Conservation (phyloP, 2,329 filamentous ascomycete genomes). For the Aureobasidium sp. region DNA sequence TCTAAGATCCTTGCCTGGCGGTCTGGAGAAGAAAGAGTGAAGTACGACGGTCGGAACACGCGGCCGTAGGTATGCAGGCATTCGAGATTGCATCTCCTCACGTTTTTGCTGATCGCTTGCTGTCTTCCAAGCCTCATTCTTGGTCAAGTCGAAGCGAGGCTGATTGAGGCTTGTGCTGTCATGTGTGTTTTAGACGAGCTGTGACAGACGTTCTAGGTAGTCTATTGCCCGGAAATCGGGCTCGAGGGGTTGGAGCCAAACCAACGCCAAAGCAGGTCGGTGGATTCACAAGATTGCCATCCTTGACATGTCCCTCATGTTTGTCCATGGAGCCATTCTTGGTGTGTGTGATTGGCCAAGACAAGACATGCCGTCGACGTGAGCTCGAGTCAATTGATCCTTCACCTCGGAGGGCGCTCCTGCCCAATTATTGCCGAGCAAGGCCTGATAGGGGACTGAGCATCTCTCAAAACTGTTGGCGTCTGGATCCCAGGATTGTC, state of each 20-base stretch:
- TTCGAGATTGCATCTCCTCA: neutral
- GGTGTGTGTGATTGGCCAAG: neutral
- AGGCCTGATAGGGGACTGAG: neutral
- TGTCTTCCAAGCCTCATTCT: neutral
- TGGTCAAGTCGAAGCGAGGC: neutral
- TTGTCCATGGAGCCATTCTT: neutral
- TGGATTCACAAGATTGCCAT: neutral
- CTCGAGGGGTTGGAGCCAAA: neutral
- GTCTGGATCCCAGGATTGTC: neutral
- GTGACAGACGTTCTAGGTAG: no score
- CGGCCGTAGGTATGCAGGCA: neutral
- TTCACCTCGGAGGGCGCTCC: neutral
- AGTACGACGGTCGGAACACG: neutral
- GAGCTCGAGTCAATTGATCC: neutral
- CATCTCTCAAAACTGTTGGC: neutral
- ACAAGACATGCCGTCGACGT: neutral
- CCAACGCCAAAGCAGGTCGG: neutral
- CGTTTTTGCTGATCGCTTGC: neutral
- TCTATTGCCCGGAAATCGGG: neutral
- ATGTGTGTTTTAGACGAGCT: neutral
- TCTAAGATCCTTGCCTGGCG: neutral
- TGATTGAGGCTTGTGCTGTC: neutral
- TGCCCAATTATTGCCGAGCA: neutral
- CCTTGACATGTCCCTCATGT: neutral
- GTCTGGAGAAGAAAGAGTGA: neutral